Evolutionary conservation across 768 basidiomycete species (phyloP).

Genomic region (Chalciporus sphaerocephalus): DNA sequence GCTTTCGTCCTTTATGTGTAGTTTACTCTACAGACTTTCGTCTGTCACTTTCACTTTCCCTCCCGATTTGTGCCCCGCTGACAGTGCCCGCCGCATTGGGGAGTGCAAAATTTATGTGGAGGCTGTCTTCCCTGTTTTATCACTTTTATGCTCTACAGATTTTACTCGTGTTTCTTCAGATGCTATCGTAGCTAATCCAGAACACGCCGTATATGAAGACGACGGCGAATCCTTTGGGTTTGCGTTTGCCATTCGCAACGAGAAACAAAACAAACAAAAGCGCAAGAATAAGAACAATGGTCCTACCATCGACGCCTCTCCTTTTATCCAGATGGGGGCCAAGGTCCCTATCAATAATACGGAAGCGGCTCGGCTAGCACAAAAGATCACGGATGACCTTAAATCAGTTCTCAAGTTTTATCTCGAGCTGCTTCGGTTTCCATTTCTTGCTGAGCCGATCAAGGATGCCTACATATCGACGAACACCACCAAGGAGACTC

Average conservation of each 20-base stretch:
- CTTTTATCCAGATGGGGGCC: slow-evolving; percentile 29
- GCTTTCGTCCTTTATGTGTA: slow-evolving; percentile 15
- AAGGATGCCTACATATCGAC: slow-evolving; percentile 9
- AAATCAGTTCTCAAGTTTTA: slow-evolving; percentile 29
- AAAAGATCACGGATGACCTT: slow-evolving; percentile 23
- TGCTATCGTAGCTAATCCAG: not conserved
- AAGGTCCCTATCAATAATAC: slow-evolving; percentile 22
- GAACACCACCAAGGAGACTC: not conserved
- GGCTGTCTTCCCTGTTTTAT: slow-evolving; percentile 19
- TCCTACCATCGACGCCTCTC: slow-evolving; percentile 21
- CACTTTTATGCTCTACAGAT: slow-evolving; percentile 14
- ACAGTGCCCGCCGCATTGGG: slow-evolving; percentile 11
- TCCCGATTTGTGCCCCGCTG: slow-evolving; percentile 10
- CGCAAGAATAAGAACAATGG: slow-evolving; percentile 10
- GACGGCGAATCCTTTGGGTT: slow-evolving; percentile 5
- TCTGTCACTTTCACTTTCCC: slow-evolving; percentile 23
- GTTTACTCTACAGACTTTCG: slow-evolving; percentile 26
- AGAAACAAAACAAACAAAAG: slow-evolving; percentile 29
- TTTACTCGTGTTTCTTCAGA: not conserved
- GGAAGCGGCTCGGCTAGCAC: slow-evolving; percentile 15
- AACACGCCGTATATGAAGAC: slow-evolving; percentile 6
- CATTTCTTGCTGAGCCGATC: slow-evolving; percentile 9
- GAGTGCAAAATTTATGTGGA: slow-evolving; percentile 22
- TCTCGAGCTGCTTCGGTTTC: slow-evolving; percentile 19
- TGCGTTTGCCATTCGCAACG: slow-evolving; percentile 8